Base-by-base conservation (phyloP, 1,284 basidiomycete species). In the Volvariella volvacea region DNA sequence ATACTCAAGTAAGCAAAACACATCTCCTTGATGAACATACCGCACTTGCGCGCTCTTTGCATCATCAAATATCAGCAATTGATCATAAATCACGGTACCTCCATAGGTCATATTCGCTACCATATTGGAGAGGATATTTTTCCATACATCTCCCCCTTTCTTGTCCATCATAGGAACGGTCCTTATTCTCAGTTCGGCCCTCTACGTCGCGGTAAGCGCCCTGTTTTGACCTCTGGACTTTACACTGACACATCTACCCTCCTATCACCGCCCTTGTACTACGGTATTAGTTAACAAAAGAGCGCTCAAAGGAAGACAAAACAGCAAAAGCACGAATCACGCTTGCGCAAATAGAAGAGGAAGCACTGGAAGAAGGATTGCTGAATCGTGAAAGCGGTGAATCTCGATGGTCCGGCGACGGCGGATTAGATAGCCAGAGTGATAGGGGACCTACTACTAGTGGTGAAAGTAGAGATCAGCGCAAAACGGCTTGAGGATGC, bases 161-260 rank as follows among this genome's bases (percentile, higher is more conserved):
- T 59, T 81, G 3, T 82, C 79, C 0, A 54, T 77, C 4, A 51
- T 75, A 4, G 82, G 82, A 2, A 78, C 76, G 1, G 34, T 68
- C 12, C 71, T 83, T 44, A 84, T 84, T 47, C 58, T 83, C 30
- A 54, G 67, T 1, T 73, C 73, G n/a, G 81, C 81, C 4, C 55
- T 79, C 7, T 84, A 77, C 51, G 72, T 82, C 41, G 79, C 72
- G 6, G 79, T 83, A 57, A 50, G 72, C n/a, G n/a, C n/a, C n/a
- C n/a, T n/a, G n/a, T n/a, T n/a, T n/a, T n/a, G n/a, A n/a, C n/a
- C 61, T 3, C 32, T 32, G 9, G n/a, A n/a, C n/a, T n/a, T n/a
- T n/a, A n/a, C n/a, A n/a, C n/a, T n/a, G n/a, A n/a, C 14, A 20
- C 19, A 15, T 15, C n/a, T 6, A 36, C 34, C 6, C 15, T 36